Conservation (phyloP, 495 filamentous ascomycete genomes). For the Talaromyces trachyspermus region DNA sequence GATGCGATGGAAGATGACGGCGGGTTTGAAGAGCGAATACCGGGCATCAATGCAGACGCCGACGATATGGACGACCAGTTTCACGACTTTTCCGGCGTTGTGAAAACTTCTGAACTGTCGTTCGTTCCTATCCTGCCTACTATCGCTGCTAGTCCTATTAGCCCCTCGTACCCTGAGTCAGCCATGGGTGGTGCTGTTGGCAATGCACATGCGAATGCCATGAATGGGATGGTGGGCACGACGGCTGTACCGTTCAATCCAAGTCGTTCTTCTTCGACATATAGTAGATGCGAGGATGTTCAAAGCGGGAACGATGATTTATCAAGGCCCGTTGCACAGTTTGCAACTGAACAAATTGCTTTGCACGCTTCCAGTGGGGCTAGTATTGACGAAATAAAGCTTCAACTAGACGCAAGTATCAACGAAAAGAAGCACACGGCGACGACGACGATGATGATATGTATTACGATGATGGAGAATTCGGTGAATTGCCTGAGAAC, state of each 20-base stretch:
- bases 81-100: constrained; percentile 23
- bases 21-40: constrained; percentile 67
- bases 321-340: too few species aligned
- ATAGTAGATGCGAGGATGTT: background rate
- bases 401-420: too few species aligned
- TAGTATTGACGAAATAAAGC: too few species aligned
- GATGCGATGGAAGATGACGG: constrained; percentile 60
- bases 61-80: constrained; percentile 46
- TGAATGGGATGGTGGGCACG: constrained; percentile 21
- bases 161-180: constrained; percentile 15
- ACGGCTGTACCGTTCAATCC: constrained; percentile 17
- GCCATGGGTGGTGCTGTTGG: constrained; percentile 1
- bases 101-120: constrained; percentile 29
- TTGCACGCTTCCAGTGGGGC: background rate
- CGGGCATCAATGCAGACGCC: constrained; percentile 63
- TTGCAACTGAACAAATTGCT: background rate
- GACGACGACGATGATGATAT: constrained; percentile 59
- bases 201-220: constrained; percentile 12
- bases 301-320: background rate
- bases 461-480: constrained; percentile 76
- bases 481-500: constrained; percentile 44
- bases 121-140: constrained; percentile 29
- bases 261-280: background rate
- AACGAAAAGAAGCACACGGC: background rate
- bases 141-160: constrained; percentile 30